These are phyloP conservation scores for Cryptococcus hybrid DNA, from an alignment of 1,284 basidiomycete species.

Conservation along the genomic window DNA sequence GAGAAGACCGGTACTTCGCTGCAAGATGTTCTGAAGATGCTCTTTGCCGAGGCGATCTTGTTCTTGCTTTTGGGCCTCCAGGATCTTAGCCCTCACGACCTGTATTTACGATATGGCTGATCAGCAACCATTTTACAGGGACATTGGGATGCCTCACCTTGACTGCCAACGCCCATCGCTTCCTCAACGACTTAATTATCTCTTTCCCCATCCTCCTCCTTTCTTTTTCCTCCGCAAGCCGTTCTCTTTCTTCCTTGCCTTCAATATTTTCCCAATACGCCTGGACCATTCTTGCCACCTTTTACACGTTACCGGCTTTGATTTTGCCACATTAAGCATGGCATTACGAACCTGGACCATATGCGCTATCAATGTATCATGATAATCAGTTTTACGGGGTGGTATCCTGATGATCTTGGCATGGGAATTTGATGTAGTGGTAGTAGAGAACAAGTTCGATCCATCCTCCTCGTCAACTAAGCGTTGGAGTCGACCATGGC, in stretches of 20 bases:
- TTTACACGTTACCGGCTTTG: conserved; percentile 47
- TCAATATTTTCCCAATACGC: conserved; percentile 73
- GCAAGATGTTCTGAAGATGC: conserved; percentile 85
- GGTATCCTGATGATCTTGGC: conserved; percentile 15
- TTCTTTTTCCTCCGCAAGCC: conserved; percentile 65
- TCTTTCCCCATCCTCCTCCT: conserved; percentile 68
- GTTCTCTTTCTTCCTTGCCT: conserved; percentile 62
- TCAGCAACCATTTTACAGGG: neutral
- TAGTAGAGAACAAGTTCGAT: neutral
- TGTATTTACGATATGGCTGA: neutral
- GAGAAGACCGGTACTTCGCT: conserved; percentile 83
- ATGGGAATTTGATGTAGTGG: neutral
- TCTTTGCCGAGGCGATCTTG: conserved; percentile 69
- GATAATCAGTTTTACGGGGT: conserved; percentile 40
- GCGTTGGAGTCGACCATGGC: conserved; percentile 45
- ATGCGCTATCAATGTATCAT: conserved; percentile 49
- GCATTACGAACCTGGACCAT: conserved; percentile 49
- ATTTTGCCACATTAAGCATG: conserved; percentile 46
- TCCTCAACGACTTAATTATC: conserved; percentile 59
- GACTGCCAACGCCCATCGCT: conserved; percentile 83
- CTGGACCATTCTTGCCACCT: conserved; percentile 67
- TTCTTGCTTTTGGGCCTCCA: conserved; percentile 60
- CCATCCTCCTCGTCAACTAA: conserved; percentile 52
- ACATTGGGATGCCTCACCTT: conserved; percentile 58
- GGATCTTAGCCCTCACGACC: conserved; percentile 69